phyloP scores from a whole-genome alignment of 2,329 filamentous ascomycete species.

The Xylariaceae sp. region DNA sequence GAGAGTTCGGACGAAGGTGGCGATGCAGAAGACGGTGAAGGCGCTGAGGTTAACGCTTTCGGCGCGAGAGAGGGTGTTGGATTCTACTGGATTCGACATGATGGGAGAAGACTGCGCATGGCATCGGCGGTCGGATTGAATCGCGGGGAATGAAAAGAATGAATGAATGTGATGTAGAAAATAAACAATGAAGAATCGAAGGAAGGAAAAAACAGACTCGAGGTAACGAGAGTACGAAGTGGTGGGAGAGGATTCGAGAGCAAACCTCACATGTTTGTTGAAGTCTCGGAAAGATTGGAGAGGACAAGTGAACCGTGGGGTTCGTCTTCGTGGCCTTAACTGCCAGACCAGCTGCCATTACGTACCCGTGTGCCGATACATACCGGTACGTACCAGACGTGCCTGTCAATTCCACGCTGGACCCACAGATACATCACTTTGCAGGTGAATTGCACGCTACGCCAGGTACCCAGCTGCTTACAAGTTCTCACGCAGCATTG shows the following conservation, averaged over 20 bases:
- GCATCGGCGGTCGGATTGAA: neutral
- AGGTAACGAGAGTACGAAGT: neutral
- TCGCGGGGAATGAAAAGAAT: neutral
- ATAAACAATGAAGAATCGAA: neutral
- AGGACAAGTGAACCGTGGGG: neutral
- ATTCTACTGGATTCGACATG: slow-evolving; percentile 27
- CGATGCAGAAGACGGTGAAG: slow-evolving; percentile 63
- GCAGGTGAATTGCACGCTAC: too few relatives aligned
- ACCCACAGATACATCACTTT: too few relatives aligned
- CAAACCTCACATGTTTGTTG: neutral
- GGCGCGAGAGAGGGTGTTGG: slow-evolving; percentile 42
- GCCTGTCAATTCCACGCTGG: neutral
- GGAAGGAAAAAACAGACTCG: neutral
- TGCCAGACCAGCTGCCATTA: neutral
- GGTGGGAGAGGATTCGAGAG: neutral
- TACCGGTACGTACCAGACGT: neutral
- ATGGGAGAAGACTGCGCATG: slow-evolving; percentile 17
- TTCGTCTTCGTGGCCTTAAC: neutral
- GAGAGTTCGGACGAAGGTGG: slow-evolving; percentile 74
- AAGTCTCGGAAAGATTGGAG: neutral
- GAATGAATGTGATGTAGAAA: neutral
- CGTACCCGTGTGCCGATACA: neutral
- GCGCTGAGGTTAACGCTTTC: slow-evolving; percentile 55
- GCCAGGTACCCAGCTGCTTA: too few relatives aligned
- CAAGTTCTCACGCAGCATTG: too few relatives aligned